These are phyloP conservation scores for Allium sativum DNA, from an alignment of 106 monocot species.

Conservation along the genomic window DNA sequence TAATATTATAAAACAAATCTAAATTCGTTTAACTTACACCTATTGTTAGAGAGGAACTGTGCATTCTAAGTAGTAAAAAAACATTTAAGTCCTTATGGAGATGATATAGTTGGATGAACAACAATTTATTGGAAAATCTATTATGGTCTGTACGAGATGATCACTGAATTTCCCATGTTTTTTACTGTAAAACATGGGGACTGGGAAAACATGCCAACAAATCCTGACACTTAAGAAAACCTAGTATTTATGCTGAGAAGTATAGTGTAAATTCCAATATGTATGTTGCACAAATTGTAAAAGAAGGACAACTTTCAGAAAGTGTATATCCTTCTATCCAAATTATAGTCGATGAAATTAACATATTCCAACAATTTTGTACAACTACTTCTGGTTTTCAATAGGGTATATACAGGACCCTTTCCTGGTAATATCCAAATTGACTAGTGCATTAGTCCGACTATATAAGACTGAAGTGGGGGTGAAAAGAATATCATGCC, in stretches of 20 bases:
- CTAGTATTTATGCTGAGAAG: conserved; percentile 67
- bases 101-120: conserved; percentile 79
- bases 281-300: conserved; percentile 52
- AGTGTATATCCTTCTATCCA: conserved; percentile 39
- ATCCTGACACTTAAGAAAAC: conserved; percentile 30
- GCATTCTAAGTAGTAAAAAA: too few species aligned
- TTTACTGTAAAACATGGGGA: conserved; percentile 47
- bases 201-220: conserved; percentile 18
- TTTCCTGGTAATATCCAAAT: conserved; percentile 79
- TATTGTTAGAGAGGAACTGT: too few species aligned
- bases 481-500: conserved; percentile 92
- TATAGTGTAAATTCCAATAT: conserved; percentile 49
- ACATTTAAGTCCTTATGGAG: too few species aligned
- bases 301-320: conserved; percentile 89
- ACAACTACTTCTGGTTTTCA: neutral
- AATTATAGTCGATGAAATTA: neutral
- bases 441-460: conserved; percentile 50
- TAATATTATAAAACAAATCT: too few species aligned
- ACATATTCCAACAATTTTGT: neutral
- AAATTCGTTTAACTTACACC: too few species aligned
- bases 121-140: conserved; percentile 89
- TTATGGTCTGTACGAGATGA: conserved; percentile 73
- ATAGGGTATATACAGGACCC: conserved; percentile 44
- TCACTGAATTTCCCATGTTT: conserved; percentile 37
- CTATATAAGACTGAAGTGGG: conserved; percentile 86